Evolutionary conservation across 140 eudicot genomes (phyloP), one percentile per base, ranked within the genome.

Genomic region (Bidens hawaiensis): DNA sequence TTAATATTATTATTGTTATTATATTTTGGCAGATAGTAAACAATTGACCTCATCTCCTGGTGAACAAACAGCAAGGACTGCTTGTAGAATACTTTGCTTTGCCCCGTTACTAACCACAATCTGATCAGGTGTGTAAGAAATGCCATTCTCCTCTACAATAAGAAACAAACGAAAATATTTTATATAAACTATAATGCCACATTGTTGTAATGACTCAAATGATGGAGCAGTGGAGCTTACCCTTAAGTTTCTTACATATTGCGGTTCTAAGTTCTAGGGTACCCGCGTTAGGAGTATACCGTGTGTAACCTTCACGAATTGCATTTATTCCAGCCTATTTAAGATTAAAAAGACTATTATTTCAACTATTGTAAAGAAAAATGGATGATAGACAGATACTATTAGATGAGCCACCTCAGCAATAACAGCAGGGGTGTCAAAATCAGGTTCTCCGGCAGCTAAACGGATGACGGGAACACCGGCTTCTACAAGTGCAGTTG

Each of bases 401-500:
- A 47, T 64, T 11, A 24, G 19, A 25, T 57, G 6, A 38, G 23
- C 62, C 34, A 90, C 97, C 88, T 90, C 97, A 41, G 81, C 88
- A 54, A 90, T 87, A 27, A 66, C 78, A 42, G 84, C 34, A 0
- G 88, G 97, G 23, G 97, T 90, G 81, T 86, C 96, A 71, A 87
- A 90, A 77, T 90, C 98, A 5, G 98, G 96, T 67, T 90, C 97
- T 31, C 96, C 98, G 25, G 87, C 96, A n/a, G 94, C 96, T 59
- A 90, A 73, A 23, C 96, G 80, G 8, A 90, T 90, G 34, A 87
- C 98, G 17, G 96, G 95, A 62, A 90, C 98, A 68, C 98, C 98
- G 68, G 98, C 96, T 84, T 90, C 96, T 54, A 75, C 90, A 78
- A 87, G 96, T 13, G 91, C 90, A 56, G 86, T 84, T 64, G 96